Base-by-base conservation (phyloP, 1,139 yeast genomes). In the Suhomyces maxii region DNA sequence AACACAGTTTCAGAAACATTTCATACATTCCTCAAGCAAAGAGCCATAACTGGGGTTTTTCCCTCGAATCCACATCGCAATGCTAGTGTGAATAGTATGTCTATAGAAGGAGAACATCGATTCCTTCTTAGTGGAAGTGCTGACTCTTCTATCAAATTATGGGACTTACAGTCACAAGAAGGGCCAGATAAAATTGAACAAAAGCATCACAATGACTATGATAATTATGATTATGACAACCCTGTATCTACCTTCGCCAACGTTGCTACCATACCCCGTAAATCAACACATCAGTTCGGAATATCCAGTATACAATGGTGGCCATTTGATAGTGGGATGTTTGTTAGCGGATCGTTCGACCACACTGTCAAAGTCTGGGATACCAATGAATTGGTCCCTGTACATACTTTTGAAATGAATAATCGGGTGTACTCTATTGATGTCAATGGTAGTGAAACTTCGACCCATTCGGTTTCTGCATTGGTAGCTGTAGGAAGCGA, bases 241-340 rank as follows among this genome's bases (percentile, higher is more conserved):
- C 69, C 71, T 1, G 46, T 53, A 30, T 45, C 60, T 30, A 56
- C 69, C 25, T 61, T 53, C 42, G 34, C 48, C 25, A 55, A 53
- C 47, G 53, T 65, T 42, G 82, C 80, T 37, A 64, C 76, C 13
- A 61, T 83, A n/a, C 81, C 85, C 2, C 59, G 83, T 11, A 76
- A 76, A 51, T 55, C 73, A 1, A 84, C 75, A 2, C 98, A 91
- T 60, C 65, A 69, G 26, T 89, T 76, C 61, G 96, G 97, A 0
- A 72, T 90, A 0, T 86, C 96, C 0, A 69, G 80, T 13, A 73
- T 89, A 1, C 75, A 78, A 57, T 91, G 98, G 97, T 91, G 96
- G 93, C 91, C 95, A 0, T 72, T 72, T 44, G 98, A 91, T 63
- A 82, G 84, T 26, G 97, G 97, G 1, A 77, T 91, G 82, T 90